Evolutionary conservation across 2,329 filamentous ascomycete species (phyloP), one percentile per base, ranked within the genome.

Genomic region (Scedosporium minutisporum): DNA sequence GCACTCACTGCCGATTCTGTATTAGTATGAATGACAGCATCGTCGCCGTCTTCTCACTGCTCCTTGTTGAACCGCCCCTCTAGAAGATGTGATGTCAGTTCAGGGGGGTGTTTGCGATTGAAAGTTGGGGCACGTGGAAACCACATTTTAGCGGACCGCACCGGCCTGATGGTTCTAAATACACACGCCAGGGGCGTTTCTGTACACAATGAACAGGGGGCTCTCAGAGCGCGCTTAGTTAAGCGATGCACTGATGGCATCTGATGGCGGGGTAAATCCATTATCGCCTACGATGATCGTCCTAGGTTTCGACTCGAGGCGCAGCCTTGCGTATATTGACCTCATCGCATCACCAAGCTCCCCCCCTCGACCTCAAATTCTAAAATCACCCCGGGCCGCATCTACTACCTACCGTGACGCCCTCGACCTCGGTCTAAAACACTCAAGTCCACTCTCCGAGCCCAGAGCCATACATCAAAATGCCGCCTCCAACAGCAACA

Each of bases 21-120:
- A 93, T 91, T 63, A 93, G 77, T 66, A 93, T 91, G 72, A 93
- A 93, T 44, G 89, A 93, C 70, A 93, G 82, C 71, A 93, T 78
- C 27, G 55, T 65, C 48, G 16, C n/a, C 16, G 33, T 29, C 21
- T n/a, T 33, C 55, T n/a, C 16, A 16, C 18, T n/a, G 10, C 57
- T 41, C 27, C 44, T 38, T 27, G 29, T 33, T 33, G 5, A 9
- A 33, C 29, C 5, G 29, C 29, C 57, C n/a, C 27, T 61, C 27
- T 21, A 10, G n/a, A 48, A 53, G n/a, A 25, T n/a, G 23, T 53
- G 25, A 16, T 51, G 12, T 23, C 6, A 10, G 41, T 25, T 42
- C 21, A 23, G 16, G 10, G 23, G 12, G 58, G 21, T 27, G 58
- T 48, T 33, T 23, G 4, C 7, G 4, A n/a, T 25, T 38, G 55